Percentiles rank a stretch among this genome's conserved stretches.
phyloP scores from a whole-genome alignment of 306 rosid species.

The Quillaja saponaria region DNA sequence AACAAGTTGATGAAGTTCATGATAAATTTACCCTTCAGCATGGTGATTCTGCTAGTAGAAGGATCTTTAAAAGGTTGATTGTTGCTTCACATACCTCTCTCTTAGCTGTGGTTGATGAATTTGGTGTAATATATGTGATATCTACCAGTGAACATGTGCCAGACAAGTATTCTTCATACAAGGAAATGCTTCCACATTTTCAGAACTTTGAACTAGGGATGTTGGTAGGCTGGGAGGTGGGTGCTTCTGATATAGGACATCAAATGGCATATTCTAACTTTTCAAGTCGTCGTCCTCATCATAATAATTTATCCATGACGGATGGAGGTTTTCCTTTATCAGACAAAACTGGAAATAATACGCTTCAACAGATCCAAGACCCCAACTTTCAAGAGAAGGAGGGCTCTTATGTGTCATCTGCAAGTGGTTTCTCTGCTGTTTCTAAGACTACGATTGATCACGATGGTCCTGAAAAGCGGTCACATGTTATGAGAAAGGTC shows the following conservation, averaged over 20 bases:
- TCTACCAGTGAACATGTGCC: slow-evolving; percentile 44
- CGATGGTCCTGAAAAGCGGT: slow-evolving; percentile 46
- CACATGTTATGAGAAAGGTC: slow-evolving; percentile 59
- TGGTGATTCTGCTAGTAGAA: slow-evolving; percentile 35
- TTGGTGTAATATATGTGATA: slow-evolving; percentile 73
- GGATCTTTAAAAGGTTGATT: slow-evolving; percentile 71
- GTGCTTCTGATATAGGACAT: slow-evolving; percentile 68
- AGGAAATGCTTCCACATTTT: slow-evolving; percentile 59
- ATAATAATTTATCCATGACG: slow-evolving; percentile 32
- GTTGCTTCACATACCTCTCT: slow-evolving; percentile 70
- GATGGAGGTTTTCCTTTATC: slow-evolving; percentile 32
- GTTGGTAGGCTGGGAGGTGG: slow-evolving; percentile 80
- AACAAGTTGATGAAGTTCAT: slow-evolving; percentile 38
- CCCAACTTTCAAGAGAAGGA: slow-evolving; percentile 37
- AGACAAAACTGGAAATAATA: slow-evolving; percentile 36
- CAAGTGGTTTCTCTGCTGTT: slow-evolving; percentile 59
- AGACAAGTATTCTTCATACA: slow-evolving; percentile 39
- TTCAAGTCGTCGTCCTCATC: slow-evolving; percentile 28
- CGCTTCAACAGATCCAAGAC: slow-evolving; percentile 37
- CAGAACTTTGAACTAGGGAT: slow-evolving; percentile 58
- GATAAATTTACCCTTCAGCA: slow-evolving; percentile 35
- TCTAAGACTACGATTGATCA: slow-evolving; percentile 38
- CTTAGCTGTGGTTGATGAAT: slow-evolving; percentile 76
- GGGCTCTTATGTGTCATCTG: slow-evolving; percentile 37
- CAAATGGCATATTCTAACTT: slow-evolving; percentile 49